Base-by-base conservation (phyloP, 2,329 filamentous ascomycete species). In the Whalleya microplaca region DNA sequence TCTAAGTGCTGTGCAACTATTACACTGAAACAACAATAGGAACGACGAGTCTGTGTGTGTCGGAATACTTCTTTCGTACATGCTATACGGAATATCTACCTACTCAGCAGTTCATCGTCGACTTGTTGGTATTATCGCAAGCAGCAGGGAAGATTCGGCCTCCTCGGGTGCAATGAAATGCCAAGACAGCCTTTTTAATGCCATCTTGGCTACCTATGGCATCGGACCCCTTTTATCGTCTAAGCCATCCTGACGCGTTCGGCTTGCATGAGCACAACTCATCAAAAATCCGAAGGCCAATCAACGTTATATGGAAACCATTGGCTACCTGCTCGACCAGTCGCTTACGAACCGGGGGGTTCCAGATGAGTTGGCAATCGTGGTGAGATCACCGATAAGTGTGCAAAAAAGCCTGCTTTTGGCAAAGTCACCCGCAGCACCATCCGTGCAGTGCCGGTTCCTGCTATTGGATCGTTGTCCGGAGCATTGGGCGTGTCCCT, bases 281-380 rank as follows among this genome's bases (percentile, higher is more conserved):
- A 65, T 65, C 63, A 55, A 59, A n/a, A 58, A 51, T 51, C 45
- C 23, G 53, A 61, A 51, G n/a, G 54, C 63, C 62, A 63, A 64
- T 64, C 56, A 59, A 56, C 52, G 51, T 27, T 27, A 9, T 53
- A 51, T 48, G 41, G 47, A 53, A 62, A 56, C 49, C 55, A 61
- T 51, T 64, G 61, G 61, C 29, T 45, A n/a, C 57, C 29, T 10
- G 53, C 46, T 51, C 47, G 57, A 61, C 56, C 54, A 61, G 54
- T 62, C 58, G 45, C 58, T 58, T 49, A 37, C 45, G 43, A 48
- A 54, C 54, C 3, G 32, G 52, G 49, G 56, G 55, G 42, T 57
- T 47, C 58, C 41, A 55, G 63, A 63, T 65, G 63, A 62, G 63
- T 58, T 65, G 63, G 63, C 63, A 63, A 48, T 45, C 53, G 52